phyloP scores from a whole-genome alignment of 2,329 filamentous ascomycete species.

The Pyrenophora tritici-repentis region DNA sequence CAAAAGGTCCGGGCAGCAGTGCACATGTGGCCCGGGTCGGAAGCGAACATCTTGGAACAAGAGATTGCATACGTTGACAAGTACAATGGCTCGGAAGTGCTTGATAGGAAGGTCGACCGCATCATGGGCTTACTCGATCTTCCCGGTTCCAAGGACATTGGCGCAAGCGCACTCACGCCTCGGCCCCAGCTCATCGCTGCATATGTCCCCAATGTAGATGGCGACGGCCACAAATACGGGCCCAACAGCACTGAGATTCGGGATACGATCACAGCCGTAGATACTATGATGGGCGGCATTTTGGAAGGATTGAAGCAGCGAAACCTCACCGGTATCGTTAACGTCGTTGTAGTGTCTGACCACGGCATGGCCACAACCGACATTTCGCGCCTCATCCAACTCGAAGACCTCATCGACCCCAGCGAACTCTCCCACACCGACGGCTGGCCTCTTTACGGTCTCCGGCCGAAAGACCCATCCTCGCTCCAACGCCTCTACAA shows the following conservation, averaged over 20 bases:
- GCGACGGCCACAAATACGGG: conserved; percentile 83
- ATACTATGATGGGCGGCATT: conserved; percentile 78
- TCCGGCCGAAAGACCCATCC: conserved; percentile 73
- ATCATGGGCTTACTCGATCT: conserved; percentile 84
- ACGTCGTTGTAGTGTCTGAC: conserved; percentile 94
- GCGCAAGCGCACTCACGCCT: conserved; percentile 55
- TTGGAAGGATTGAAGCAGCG: conserved; percentile 77
- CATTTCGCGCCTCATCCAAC: conserved; percentile 76
- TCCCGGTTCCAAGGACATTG: conserved; percentile 69
- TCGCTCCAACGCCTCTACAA: conserved; percentile 73
- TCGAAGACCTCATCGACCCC: conserved; percentile 86
- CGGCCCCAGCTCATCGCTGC: conserved; percentile 91
- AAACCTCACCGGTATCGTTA: conserved; percentile 88
- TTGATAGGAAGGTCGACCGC: conserved; percentile 76
- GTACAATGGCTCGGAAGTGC: conserved; percentile 76
- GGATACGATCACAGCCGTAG: conserved; percentile 75
- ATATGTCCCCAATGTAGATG: conserved; percentile 92
- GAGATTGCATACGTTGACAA: conserved; percentile 83
- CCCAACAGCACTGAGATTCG: conserved; percentile 94
- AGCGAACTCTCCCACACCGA: conserved; percentile 80
- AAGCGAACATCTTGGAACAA: conserved; percentile 77
- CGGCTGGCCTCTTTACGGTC: conserved; percentile 90
- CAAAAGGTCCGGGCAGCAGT: conserved; percentile 79
- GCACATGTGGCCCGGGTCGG: conserved; percentile 98
- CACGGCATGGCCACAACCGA: conserved; percentile 98